Evolutionary conservation across 768 basidiomycete species (phyloP).

Genomic region (Boletus edulis): DNA sequence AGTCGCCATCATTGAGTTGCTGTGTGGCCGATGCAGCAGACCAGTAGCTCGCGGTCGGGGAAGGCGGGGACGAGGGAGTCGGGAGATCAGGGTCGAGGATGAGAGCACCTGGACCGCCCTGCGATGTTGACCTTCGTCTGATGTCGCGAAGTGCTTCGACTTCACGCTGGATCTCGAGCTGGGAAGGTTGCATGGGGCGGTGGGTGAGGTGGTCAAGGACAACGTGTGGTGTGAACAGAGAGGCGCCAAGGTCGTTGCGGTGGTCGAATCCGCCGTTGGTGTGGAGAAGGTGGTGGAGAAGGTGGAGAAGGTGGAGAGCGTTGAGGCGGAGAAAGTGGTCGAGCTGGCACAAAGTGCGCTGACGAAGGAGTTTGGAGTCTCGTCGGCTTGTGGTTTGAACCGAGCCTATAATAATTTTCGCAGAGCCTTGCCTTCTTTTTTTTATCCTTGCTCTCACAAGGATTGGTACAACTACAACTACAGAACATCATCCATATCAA

Average conservation of each 20-base stretch:
- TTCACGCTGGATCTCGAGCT: slow-evolving; percentile 84
- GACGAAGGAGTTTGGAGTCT: too few relatives aligned
- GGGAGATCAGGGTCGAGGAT: slow-evolving; percentile 92
- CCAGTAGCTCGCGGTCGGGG: slow-evolving; percentile 56
- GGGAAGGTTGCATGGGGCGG: slow-evolving; percentile 64
- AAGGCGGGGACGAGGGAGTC: slow-evolving; percentile 58
- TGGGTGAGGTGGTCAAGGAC: slow-evolving; percentile 2
- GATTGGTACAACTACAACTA: slow-evolving; percentile 11
- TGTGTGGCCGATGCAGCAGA: slow-evolving; percentile 33
- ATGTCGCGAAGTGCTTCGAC: slow-evolving; percentile 84
- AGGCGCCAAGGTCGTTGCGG: neutral
- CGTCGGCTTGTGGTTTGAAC: too few relatives aligned
- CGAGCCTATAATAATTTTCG: too few relatives aligned
- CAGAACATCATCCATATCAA: slow-evolving; percentile 15
- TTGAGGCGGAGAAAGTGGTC: neutral
- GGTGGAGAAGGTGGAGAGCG: neutral
- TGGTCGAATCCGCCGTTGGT: slow-evolving; percentile 5
- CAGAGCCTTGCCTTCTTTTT: too few relatives aligned
- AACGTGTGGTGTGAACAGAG: slow-evolving; percentile 13
- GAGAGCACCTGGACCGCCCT: slow-evolving; percentile 73
- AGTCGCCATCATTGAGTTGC: slow-evolving; percentile 44
- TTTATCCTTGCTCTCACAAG: neutral
- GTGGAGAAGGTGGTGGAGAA: neutral
- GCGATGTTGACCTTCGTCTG: slow-evolving; percentile 74
- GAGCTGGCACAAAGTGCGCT: neutral